Conservation (phyloP, 495 filamentous ascomycete genomes). For the Rostrohypoxylon terebratum region DNA sequence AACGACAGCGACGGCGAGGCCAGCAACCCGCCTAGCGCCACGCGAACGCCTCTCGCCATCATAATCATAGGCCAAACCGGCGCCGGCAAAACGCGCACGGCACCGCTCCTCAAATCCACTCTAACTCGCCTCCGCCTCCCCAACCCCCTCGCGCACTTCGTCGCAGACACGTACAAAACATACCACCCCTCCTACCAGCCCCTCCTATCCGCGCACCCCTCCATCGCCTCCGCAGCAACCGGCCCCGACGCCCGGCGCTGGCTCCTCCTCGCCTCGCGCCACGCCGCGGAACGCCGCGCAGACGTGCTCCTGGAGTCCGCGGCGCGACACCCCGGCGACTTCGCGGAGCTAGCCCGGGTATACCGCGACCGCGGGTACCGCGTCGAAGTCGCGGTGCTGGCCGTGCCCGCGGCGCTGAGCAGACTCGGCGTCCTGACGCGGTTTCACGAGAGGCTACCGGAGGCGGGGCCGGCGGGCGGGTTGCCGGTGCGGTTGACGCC, state of each 20-base stretch:
- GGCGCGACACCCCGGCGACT: slow-evolving; percentile 50
- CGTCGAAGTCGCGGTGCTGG: slow-evolving; percentile 51
- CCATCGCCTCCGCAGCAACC: slow-evolving; percentile 47
- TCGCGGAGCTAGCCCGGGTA: slow-evolving; percentile 40
- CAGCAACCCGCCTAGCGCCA: neutral
- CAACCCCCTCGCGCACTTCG: slow-evolving; percentile 48
- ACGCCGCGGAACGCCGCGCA: slow-evolving; percentile 33
- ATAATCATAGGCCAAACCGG: slow-evolving; percentile 58
- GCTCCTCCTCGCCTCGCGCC: slow-evolving; percentile 48
- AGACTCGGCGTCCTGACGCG: slow-evolving; percentile 51
- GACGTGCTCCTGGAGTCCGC: slow-evolving; percentile 54
- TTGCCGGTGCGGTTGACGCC: slow-evolving; percentile 54
- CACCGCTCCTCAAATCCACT: slow-evolving; percentile 46
- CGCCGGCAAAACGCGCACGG: slow-evolving; percentile 56
- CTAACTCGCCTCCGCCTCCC: slow-evolving; percentile 24
- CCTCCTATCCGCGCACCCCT: slow-evolving; percentile 32
- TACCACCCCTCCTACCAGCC: slow-evolving; percentile 52
- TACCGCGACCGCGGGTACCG: slow-evolving; percentile 44
- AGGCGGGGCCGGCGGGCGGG: slow-evolving; percentile 39
- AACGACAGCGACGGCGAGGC: neutral
- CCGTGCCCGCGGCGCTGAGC: slow-evolving; percentile 50
- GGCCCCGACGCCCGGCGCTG: slow-evolving; percentile 49
- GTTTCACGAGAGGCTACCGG: slow-evolving; percentile 44
- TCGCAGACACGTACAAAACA: slow-evolving; percentile 60
- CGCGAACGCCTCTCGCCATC: slow-evolving; percentile 45